Percentiles rank a stretch among this genome's conserved stretches.
These are phyloP conservation scores for Hypoxylon rickii DNA, from an alignment of 495 filamentous ascomycete species.

Conservation along the genomic window DNA sequence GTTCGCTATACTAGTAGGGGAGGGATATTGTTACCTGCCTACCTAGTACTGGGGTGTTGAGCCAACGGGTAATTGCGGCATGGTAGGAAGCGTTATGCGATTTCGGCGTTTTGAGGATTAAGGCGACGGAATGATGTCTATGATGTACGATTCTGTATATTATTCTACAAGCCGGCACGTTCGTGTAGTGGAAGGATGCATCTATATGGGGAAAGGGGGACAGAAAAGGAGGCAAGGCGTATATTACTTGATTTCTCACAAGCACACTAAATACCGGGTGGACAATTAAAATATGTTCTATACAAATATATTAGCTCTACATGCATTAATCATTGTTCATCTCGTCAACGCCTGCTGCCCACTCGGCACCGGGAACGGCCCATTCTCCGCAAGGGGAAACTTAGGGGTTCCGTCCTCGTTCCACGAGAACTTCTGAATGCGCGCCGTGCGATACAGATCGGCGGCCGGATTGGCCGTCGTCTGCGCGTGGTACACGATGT, in stretches of 20 bases:
- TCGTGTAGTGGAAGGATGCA: neutral
- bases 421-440: slow-evolving; percentile 38
- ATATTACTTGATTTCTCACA: no score
- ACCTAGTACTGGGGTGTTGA: no score
- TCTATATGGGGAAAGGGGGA: neutral
- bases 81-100: no score
- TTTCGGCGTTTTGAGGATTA: no score
- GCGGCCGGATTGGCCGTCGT: slow-evolving; percentile 35
- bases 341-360: slow-evolving; percentile 28
- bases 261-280: no score
- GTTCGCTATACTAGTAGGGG: no score
- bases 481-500: slow-evolving; percentile 55
- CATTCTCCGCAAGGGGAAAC: slow-evolving; percentile 39
- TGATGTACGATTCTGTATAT: neutral
- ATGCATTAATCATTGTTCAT: neutral
- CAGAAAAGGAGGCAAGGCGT: neutral
- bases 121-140: slow-evolving; percentile 1
- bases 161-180: neutral
- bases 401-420: slow-evolving; percentile 37
- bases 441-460: slow-evolving; percentile 33
- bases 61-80: no score
- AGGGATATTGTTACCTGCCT: no score
- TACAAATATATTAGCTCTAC: neutral
- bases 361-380: slow-evolving; percentile 33
- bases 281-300: slow-evolving; percentile 15